phyloP scores from a whole-genome alignment of 768 basidiomycete species.

The Collybiopsis confluens region DNA sequence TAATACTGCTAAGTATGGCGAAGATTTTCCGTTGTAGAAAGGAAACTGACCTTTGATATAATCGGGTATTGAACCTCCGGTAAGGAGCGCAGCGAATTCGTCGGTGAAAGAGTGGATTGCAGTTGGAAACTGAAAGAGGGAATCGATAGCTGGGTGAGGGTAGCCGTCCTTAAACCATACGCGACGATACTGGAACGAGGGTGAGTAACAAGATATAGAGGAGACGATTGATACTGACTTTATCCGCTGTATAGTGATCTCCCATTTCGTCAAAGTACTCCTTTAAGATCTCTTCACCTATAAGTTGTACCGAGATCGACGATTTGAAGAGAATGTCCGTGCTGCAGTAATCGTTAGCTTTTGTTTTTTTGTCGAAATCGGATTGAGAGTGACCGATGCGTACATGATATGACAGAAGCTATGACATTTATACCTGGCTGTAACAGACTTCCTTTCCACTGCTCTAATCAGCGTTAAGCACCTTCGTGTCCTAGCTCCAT shows the following conservation, averaged over 20 bases:
- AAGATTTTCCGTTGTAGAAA: neutral
- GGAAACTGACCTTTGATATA: conserved; percentile 74
- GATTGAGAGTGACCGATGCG: too few species aligned
- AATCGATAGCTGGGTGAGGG: neutral
- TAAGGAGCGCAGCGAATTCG: conserved; percentile 83
- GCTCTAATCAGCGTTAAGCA: too few species aligned
- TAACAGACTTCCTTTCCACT: conserved; percentile 87
- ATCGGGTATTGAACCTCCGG: conserved; percentile 73
- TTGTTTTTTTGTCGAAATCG: too few species aligned
- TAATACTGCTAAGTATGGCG: too few species aligned
- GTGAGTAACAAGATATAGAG: too few species aligned
- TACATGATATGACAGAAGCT: conserved; percentile 77
- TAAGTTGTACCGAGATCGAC: conserved; percentile 74
- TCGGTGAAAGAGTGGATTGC: conserved; percentile 94
- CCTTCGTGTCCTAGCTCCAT: conserved; percentile 58
- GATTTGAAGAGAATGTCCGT: conserved; percentile 67
- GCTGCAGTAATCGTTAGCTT: conserved; percentile 50
- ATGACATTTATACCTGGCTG: conserved; percentile 75
- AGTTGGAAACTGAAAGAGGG: conserved; percentile 71
- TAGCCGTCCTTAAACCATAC: conserved; percentile 28
- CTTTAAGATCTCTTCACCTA: conserved; percentile 82
- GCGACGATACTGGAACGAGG: conserved; percentile 80
- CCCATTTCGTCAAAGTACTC: conserved; percentile 79
- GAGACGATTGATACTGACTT: too few species aligned
- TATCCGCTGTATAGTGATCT: conserved; percentile 84